Evolutionary conservation across 2,329 filamentous ascomycete genomes (phyloP).

Genomic region (Talaromyces sp.): DNA sequence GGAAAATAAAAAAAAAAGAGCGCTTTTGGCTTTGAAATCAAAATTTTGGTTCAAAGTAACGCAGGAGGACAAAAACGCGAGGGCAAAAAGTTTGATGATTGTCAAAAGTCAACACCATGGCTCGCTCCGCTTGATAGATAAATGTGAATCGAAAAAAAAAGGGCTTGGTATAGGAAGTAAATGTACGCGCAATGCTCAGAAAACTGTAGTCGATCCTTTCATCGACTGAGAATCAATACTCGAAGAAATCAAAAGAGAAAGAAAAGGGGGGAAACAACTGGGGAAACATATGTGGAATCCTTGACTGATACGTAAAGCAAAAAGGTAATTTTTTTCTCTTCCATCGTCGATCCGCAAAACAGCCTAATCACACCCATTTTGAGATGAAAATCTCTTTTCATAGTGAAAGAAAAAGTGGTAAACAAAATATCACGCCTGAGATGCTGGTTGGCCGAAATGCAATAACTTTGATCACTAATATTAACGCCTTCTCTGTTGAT

Average conservation of each 20-base stretch:
- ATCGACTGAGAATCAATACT: constrained; percentile 1
- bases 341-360: neutral
- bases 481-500: constrained; percentile 12
- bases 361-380: neutral
- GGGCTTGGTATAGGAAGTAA: neutral
- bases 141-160: neutral
- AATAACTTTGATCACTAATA: constrained; percentile 10
- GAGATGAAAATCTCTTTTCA: neutral
- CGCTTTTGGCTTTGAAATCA: neutral
- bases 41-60: neutral
- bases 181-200: neutral
- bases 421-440: constrained; percentile 9
- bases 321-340: neutral
- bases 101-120: neutral
- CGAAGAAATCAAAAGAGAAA: constrained; percentile 7
- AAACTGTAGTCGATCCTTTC: neutral
- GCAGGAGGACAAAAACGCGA: neutral
- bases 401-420: constrained; percentile 1
- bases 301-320: neutral
- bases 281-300: constrained; percentile 11
- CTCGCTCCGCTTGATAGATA: neutral
- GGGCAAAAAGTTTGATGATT: neutral
- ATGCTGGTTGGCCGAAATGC: constrained; percentile 12
- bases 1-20: neutral
- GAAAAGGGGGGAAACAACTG: constrained; percentile 11